phyloP scores from a whole-genome alignment of 345 rosid species.

The Acer yangbiense region DNA sequence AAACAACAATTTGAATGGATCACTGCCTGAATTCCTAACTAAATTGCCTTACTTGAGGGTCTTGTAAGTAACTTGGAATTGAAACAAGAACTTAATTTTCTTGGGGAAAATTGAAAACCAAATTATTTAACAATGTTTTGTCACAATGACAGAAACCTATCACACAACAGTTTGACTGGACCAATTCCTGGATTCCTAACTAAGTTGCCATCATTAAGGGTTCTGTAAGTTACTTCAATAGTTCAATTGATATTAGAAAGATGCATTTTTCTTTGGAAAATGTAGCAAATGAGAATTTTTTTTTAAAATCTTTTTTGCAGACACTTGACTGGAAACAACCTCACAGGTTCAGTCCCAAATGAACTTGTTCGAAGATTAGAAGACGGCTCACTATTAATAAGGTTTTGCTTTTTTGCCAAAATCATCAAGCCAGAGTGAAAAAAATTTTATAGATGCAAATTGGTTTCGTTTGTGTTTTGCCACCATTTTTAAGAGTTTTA shows the following conservation, averaged over 20 bases:
- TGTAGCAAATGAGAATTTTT: neutral
- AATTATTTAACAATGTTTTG: neutral
- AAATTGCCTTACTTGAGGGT: neutral
- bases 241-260: neutral
- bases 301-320: slow-evolving; percentile 13
- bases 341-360: slow-evolving; percentile 32
- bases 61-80: neutral
- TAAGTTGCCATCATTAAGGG: slow-evolving; percentile 31
- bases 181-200: slow-evolving; percentile 43
- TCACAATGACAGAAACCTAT: slow-evolving; percentile 38
- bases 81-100: neutral
- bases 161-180: slow-evolving; percentile 50
- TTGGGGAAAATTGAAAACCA: neutral
- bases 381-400: slow-evolving; percentile 22
- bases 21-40: neutral
- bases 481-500: too few species aligned
- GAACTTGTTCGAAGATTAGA: slow-evolving; percentile 21
- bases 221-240: slow-evolving; percentile 36
- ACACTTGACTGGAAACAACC: slow-evolving; percentile 28
- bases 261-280: neutral
- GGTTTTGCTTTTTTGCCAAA: slow-evolving; percentile 14
- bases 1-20: neutral
- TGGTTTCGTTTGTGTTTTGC: too few species aligned
- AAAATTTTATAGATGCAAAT: too few species aligned
- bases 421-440: too few species aligned